Percentiles rank a stretch among this genome's conserved stretches.
phyloP scores from a whole-genome alignment of 1,284 basidiomycete species.

The Porphyrellus sp. region DNA sequence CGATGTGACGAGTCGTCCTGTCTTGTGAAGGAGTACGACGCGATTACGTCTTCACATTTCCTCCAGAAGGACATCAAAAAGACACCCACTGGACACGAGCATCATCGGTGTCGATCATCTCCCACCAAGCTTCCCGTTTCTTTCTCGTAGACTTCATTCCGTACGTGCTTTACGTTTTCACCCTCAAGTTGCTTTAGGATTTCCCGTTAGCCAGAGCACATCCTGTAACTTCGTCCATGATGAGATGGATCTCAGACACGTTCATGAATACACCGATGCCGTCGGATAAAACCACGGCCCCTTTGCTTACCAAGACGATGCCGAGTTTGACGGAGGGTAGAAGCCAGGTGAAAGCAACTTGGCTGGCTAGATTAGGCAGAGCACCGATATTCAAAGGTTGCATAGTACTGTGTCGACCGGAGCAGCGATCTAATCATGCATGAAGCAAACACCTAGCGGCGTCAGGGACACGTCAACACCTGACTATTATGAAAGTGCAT shows the following conservation, averaged over 20 bases:
- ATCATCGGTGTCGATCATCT: neutral
- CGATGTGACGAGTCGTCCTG: neutral
- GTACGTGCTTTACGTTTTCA: neutral
- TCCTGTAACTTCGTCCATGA: no score
- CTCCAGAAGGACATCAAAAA: neutral
- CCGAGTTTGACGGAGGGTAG: neutral
- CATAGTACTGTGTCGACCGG: neutral
- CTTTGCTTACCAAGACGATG: neutral
- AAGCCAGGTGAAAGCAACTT: neutral
- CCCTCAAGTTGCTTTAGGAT: neutral
- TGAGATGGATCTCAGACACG: no score
- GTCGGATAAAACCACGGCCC: neutral
- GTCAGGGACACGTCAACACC: no score
- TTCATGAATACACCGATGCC: no score
- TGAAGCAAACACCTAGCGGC: neutral
- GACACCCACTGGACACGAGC: neutral
- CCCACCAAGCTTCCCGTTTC: neutral
- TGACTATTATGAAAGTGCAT: no score
- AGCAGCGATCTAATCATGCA: neutral
- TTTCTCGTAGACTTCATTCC: neutral
- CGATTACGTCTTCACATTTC: neutral
- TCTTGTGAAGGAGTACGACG: neutral
- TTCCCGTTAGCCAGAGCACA: neutral
- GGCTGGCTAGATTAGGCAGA: neutral
- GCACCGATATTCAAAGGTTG: neutral